Evolutionary conservation across 805 yeast species (phyloP), one percentile per base, ranked within the genome.

Genomic region (Kodamaea hsintzibuensis): DNA sequence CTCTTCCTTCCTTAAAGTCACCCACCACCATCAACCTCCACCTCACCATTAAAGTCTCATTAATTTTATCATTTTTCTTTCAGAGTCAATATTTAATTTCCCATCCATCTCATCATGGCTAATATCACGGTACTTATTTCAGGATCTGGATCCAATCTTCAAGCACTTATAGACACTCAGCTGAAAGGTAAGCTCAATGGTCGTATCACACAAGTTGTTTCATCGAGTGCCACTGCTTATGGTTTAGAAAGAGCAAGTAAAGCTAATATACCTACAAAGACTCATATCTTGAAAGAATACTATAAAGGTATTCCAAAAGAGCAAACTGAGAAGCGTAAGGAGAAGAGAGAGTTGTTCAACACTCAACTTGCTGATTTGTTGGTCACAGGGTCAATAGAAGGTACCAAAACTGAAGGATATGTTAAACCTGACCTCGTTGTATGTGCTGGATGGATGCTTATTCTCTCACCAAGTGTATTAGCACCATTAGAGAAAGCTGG

Each of bases 371-470:
- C 96, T 8, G 73, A 81, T 48, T 64, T 86, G 19, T 82, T 95
- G 18, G 67, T 89, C 19, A 67, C 76, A 53, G 85, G 85, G 5
- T 62, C 66, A 42, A 65, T 64, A 30, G 72, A 70, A 14, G 81
- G 76, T n/a, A 39, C 37, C 13, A 33, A 18, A 8, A 55, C 48
- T 6, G 42, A 55, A 25, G 66, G 60, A 18, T 78, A 82, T 51
- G 60, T 68, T 33, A 79, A 79, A 59, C 98, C 98, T 3, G 89
- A 89, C 60, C 77, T 95, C 58, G 85, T 95, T 42, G 98, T 95
- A 5, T 95, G 99, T 73, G 99, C 99, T 3, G 99, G 99, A 1
- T 95, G 99, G 99, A 86, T 95, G 92, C 80, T 95, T 50, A 95
- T 95, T 55, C 77, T 95, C 55, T 88, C 97, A 1, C 85, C 90